These are phyloP conservation scores for Xylaria digitata DNA, from an alignment of 2,329 filamentous ascomycete genomes.

Conservation along the genomic window DNA sequence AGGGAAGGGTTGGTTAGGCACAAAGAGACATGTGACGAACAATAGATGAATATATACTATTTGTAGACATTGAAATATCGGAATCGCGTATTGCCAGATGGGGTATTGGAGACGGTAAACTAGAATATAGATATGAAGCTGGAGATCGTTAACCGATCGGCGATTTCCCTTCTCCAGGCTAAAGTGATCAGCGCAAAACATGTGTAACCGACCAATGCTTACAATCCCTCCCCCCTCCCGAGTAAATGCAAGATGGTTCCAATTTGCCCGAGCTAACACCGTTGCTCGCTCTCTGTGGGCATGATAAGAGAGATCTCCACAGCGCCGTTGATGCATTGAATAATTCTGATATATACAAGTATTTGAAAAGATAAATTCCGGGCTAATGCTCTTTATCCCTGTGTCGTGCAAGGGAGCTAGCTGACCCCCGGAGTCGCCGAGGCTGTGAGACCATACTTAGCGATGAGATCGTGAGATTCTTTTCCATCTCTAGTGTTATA, in stretches of 20 bases:
- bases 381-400: slow-evolving; percentile 13
- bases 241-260: slow-evolving; percentile 33
- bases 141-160: slow-evolving; percentile 26
- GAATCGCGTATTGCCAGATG: slow-evolving; percentile 6
- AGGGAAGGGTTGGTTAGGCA: slow-evolving; percentile 1
- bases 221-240: slow-evolving; percentile 16
- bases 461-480: slow-evolving; percentile 7
- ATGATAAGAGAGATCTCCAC: slow-evolving; percentile 23
- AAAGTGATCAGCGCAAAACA: slow-evolving; percentile 31
- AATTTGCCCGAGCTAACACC: slow-evolving; percentile 32
- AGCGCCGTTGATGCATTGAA: slow-evolving; percentile 34
- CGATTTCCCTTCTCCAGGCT: slow-evolving; percentile 29
- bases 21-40: neutral
- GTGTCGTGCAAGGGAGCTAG: neutral
- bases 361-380: slow-evolving; percentile 10
- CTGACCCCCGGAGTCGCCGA: neutral
- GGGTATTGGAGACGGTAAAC: slow-evolving; percentile 28
- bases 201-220: slow-evolving; percentile 30
- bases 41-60: no score
- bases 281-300: slow-evolving; percentile 25
- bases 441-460: neutral
- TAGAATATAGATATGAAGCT: slow-evolving; percentile 28
- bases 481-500: neutral
- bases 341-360: slow-evolving; percentile 34
- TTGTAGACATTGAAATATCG: neutral